Base-by-base conservation (phyloP, 2,329 filamentous ascomycete species). In the Teratosphaeria destructans region DNA sequence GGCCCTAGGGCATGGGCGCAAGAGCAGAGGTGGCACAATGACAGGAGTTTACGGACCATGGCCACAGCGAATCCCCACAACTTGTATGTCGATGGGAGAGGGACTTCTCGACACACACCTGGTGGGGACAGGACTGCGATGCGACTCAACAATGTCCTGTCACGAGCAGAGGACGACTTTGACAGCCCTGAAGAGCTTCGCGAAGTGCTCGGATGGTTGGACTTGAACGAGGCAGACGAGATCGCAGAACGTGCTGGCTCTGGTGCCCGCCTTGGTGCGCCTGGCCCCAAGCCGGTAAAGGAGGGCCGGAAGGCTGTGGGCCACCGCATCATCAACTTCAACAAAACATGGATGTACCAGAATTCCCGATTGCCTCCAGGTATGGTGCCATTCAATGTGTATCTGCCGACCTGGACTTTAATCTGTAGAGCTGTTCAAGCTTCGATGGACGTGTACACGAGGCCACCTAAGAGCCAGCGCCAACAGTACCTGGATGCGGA, bases 341-440 rank as follows among this genome's bases (percentile, higher is more conserved):
- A 60, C 29, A 95, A 94, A 71, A 87, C 90, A 14, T 86, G 90
- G 67, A 75, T 85, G 1, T 95, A 95, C 70, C 80, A 83, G 54
- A 95, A 95, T 71, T 89, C 90, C 2, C 84, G 82, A 59, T 76
- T 95, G 5, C 87, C 89, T 0, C 76, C 80, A 39, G 77, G 87
- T 61, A 77, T 95, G 1, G 83, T 85, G 0, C 82, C 84, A 0
- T 79, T 94, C 55, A 84, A 82, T 66, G 75, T 93, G 52, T 88
- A 90, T 68, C 82, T 90, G 52, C 79, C 87, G 0, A 90, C 87
- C 0, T 95, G 87, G 73, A 88, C 86, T 1, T 79, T 95, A 5
- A 77, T 95, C 52, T 90, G 86, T 67, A 79, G 93, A 10, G 90
- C 90, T 2, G 89, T 90, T 0, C 83, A 86, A 62, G 92, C 90